These are phyloP conservation scores for Cetraspora pellucida DNA, from an alignment of 192 early-diverging fungal species.

Conservation along the genomic window DNA sequence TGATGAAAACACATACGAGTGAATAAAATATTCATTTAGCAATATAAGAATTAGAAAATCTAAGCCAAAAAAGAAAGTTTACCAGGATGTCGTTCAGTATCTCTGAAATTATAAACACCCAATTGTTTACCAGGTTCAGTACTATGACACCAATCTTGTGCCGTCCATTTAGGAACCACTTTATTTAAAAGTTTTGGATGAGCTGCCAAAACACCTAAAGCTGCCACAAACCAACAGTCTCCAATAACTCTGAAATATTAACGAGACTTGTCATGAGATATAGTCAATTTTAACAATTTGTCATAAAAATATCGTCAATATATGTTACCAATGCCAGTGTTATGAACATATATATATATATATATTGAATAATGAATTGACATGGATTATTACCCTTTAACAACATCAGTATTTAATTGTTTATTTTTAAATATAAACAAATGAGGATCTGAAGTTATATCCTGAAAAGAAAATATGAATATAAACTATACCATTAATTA, in stretches of 20 bases:
- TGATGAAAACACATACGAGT: background rate
- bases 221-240: slow-evolving; percentile 35
- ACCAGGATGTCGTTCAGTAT: slow-evolving; percentile 35
- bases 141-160: slow-evolving; percentile 36
- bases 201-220: slow-evolving; percentile 29
- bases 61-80: background rate
- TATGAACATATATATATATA: too few relatives aligned
- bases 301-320: background rate
- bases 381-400: background rate
- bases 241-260: slow-evolving; percentile 30
- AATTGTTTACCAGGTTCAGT: slow-evolving; percentile 25
- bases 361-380: background rate
- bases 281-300: background rate
- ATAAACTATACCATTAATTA: background rate
- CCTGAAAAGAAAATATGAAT: slow-evolving; percentile 14
- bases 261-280: background rate
- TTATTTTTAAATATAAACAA: slow-evolving; percentile 18
- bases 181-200: slow-evolving; percentile 30
- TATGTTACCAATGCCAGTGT: too few relatives aligned
- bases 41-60: background rate
- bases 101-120: slow-evolving; percentile 28
- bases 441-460: slow-evolving; percentile 7
- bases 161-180: slow-evolving; percentile 28
- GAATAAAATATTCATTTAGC: too few relatives aligned
- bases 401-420: slow-evolving; percentile 17